phyloP scores from a whole-genome alignment of 129 eudicot species.

The Dittrichia graveolens region DNA sequence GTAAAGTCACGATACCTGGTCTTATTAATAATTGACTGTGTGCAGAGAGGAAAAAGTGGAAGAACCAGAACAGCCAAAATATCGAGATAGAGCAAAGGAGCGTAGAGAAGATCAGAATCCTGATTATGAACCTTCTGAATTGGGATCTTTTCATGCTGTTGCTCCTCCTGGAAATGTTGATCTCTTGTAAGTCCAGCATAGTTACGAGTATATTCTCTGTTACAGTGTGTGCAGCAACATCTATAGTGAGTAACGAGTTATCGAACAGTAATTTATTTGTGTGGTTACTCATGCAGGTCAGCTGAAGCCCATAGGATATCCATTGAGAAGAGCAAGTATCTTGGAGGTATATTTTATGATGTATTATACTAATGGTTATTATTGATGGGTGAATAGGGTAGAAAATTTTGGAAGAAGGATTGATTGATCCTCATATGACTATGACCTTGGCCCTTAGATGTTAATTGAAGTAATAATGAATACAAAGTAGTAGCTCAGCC shows the following conservation, averaged over 20 bases:
- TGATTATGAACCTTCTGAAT: conserved; percentile 72
- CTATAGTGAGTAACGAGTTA: background rate
- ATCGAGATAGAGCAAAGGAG: conserved; percentile 93
- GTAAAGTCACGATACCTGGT: background rate
- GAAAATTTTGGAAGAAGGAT: background rate
- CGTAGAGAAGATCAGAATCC: conserved; percentile 95
- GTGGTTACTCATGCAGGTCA: conserved; percentile 42
- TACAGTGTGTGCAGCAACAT: conserved; percentile 9
- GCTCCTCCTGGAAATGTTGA: conserved; percentile 96
- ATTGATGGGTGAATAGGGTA: conserved; percentile 1
- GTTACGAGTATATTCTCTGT: background rate
- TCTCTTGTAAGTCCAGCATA: conserved; percentile 48
- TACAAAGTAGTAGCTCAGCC: no score
- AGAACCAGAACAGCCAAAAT: conserved; percentile 71
- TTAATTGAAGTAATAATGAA: no score
- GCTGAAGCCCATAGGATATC: conserved; percentile 93
- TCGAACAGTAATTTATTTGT: background rate
- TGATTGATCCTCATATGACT: no score
- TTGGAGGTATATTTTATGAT: conserved; percentile 65
- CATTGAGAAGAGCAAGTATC: conserved; percentile 95
- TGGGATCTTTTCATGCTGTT: conserved; percentile 86
- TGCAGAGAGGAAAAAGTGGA: conserved; percentile 89
- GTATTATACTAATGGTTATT: conserved; percentile 2
- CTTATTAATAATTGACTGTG: background rate
- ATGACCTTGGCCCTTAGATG: no score